phyloP scores from a whole-genome alignment of 176 grass and related monocot species.

The Zea luxurians region DNA sequence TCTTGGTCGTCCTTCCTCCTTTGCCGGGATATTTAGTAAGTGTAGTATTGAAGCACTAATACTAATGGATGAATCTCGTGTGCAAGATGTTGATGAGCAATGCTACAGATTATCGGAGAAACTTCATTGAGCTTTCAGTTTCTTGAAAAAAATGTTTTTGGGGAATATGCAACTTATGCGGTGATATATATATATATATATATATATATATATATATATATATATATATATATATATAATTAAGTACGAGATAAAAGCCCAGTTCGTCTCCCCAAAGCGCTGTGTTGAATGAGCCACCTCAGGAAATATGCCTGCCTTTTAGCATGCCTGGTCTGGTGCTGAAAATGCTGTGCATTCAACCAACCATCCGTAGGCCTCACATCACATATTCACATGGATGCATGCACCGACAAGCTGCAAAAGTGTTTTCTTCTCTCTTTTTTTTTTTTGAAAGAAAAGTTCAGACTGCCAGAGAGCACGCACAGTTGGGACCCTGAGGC shows the following conservation, averaged over 20 bases:
- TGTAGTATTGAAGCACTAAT: slow-evolving; percentile 25
- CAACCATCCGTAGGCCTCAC: not conserved
- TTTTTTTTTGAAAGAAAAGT: not conserved
- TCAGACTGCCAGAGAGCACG: not conserved
- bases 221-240: no score
- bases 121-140: not conserved
- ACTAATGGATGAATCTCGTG: slow-evolving; percentile 22
- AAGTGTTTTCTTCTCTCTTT: not conserved
- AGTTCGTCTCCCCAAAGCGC: no score
- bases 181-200: no score
- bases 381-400: slow-evolving; percentile 28
- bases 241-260: no score
- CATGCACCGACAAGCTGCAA: not conserved
- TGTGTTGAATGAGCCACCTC: not conserved
- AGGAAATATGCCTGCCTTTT: slow-evolving; percentile 5
- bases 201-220: no score
- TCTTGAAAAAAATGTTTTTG: not conserved
- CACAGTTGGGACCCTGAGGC: not conserved
- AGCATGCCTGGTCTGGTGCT: not conserved
- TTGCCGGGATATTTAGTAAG: slow-evolving; percentile 25
- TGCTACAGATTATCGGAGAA: not conserved
- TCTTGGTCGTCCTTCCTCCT: not conserved
- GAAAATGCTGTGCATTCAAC: no score
- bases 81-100: not conserved
- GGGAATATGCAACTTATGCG: no score